Evolutionary conservation across 139 green algal species (phyloP), one percentile per base, ranked within the genome.

Genomic region (Picochlorum sp.): DNA sequence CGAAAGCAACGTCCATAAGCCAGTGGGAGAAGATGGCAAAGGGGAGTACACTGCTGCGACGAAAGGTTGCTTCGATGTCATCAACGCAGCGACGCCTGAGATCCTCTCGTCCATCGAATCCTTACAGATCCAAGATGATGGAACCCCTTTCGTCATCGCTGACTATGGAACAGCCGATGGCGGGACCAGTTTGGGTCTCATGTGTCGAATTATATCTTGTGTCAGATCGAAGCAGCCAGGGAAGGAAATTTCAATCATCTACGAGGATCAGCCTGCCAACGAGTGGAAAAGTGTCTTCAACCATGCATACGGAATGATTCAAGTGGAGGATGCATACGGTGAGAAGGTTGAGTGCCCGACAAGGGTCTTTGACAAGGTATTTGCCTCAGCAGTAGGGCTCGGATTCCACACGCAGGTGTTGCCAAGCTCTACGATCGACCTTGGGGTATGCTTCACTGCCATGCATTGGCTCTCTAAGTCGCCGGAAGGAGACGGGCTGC

Each of bases 1-100:
- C 4, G 47, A 54, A 23, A 54, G 47, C 1, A 54, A 54, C 18
- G 47, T 54, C 16, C 47, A 54, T 20, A 54, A 7, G 47, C 47
- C 47, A 54, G 47, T 54, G 6, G 47, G 47, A 13, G 47, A 54
- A 54, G 47, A 54, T 18, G 47, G 47, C 9, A 20, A n/a, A 54
- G 47, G 47, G 47, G 47, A 54, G 47, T 54, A 54, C 47, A 54
- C 47, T 54, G 47, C 47, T 23, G 47, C 47, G 18, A 54, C 47
- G 16, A 54, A 54, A 20, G 47, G 47, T n/a, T 54, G 47, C 47
- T 54, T 54, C 18, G 47, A 54, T 54, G 47, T 54, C 18, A 54
- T 54, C 47, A 20, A n/a, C 16, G 47, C 47, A n/a, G 47, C 47
- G 15, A 54, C 16, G 1, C 47, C 47, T 54, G 47, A n/a, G 16